These are phyloP conservation scores for Tilletia setariae DNA, from an alignment of 1,284 basidiomycete species.

Conservation along the genomic window DNA sequence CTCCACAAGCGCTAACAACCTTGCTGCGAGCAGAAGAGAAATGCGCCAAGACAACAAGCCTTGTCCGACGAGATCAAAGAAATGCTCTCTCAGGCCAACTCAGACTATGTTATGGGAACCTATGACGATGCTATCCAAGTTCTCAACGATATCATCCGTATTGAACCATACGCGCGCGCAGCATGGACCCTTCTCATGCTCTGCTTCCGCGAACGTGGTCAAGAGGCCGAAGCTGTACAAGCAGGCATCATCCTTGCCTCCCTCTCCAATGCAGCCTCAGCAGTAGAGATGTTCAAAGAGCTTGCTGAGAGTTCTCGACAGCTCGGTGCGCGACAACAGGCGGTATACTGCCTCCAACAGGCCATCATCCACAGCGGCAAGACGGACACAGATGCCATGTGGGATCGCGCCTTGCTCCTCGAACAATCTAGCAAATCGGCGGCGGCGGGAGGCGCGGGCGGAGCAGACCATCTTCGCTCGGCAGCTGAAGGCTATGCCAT, in stretches of 20 bases:
- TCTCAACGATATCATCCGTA: constrained; percentile 87
- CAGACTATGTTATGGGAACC: constrained; percentile 74
- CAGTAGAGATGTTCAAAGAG: constrained; percentile 81
- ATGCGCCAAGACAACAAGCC: constrained; percentile 25
- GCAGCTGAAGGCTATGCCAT: constrained; percentile 59
- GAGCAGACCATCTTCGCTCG: no score
- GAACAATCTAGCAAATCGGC: no score
- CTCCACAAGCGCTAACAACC: no score
- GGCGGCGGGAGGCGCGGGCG: no score
- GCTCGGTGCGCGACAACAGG: constrained; percentile 73
- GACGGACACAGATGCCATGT: constrained; percentile 76
- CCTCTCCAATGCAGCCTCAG: constrained; percentile 59
- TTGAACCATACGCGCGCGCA: constrained; percentile 76
- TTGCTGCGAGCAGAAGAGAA: constrained; percentile 14
- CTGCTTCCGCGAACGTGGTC: constrained; percentile 69
- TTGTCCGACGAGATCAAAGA: constrained; percentile 77
- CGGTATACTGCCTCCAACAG: constrained; percentile 86
- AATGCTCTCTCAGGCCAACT: constrained; percentile 80
- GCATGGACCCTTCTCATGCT: constrained; percentile 85
- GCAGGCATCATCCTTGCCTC: constrained; percentile 68
- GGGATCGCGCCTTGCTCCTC: constrained; percentile 82
- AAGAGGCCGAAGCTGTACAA: constrained; percentile 72
- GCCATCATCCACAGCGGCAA: constrained; percentile 71
- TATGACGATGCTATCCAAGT: constrained; percentile 69
- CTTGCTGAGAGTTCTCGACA: constrained; percentile 64